Base-by-base conservation (phyloP, 1,284 basidiomycete species). In the Wolfiporia cocos region DNA sequence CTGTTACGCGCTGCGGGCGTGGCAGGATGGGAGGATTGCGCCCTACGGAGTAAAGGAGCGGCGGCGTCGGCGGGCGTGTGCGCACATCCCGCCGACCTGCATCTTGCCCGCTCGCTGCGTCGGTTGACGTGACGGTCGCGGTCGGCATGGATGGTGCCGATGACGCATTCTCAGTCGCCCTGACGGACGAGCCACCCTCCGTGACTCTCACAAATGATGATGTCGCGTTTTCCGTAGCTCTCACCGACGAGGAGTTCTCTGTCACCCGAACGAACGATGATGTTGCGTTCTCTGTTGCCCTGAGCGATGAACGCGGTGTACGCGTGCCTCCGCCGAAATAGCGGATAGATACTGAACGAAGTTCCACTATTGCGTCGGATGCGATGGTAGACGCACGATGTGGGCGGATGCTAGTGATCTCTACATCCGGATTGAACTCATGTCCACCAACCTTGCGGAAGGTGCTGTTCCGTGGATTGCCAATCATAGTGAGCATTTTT, bases 401-500 rank as follows among this genome's bases (percentile, higher is more conserved):
- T 18, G 18, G 18, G 39, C 36, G 21, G 36, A 30, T 2, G 51
- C 49, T 22, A 54, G 43, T 28, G 26, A 14, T 14, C 26, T 28
- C 50, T 18, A 46, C 49, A 39, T 50, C 51, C 7, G 52, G 38
- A 28, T 57, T 51, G 43, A 50, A 58, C 20, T 50, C 48, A 41
- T 53, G 50, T n/a, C 53, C 49, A 44, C 51, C 55, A 26, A 81
- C 56, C 47, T 72, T 71, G 19, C 60, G 69, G 61, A 81, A 78
- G 5, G 76, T 73, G 50, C 69, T 76, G 39, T 66, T 49, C 23
- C 72, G 73, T 24, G 76, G 74, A 49, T 76, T 74, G 36, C 75
- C 69, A 34, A 81, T 78, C 46, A 76, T 55, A 29, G 65, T 59
- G 17, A 64, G 66, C 11, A 75, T 51, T 33, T 29, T 41, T 2